A percentile compares a stretch with the other conserved stretches of the same genome.
These are phyloP conservation scores for Neonectria punicea DNA, from an alignment of 2,329 filamentous ascomycete species.

Conservation along the genomic window DNA sequence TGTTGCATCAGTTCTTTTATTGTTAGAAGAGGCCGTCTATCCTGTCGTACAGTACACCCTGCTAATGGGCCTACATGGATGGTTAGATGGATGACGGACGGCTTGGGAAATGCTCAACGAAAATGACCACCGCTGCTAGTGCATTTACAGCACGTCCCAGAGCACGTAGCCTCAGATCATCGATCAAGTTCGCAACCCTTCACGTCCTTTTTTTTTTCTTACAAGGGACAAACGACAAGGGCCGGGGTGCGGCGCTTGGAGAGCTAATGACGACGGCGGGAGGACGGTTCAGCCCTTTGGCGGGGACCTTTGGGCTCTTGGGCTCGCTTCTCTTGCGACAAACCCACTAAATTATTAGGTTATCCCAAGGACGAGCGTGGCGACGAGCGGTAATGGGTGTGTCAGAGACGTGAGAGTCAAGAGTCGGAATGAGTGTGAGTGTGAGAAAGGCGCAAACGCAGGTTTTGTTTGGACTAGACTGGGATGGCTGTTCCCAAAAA, in stretches of 20 bases:
- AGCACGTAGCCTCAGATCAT: neutral
- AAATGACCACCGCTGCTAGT: neutral
- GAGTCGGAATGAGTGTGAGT: neutral
- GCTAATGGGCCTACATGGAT: neutral
- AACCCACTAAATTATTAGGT: conserved; percentile 10
- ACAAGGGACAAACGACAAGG: neutral
- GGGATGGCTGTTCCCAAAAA: conserved; percentile 9
- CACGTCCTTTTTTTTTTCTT: too few species aligned
- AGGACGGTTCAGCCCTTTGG: neutral
- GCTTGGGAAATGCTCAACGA: neutral
- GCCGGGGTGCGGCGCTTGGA: neutral
- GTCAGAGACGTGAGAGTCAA: neutral
- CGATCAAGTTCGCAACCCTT: neutral
- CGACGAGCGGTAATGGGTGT: neutral
- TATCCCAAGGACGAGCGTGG: conserved; percentile 6
- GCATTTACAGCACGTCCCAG: neutral
- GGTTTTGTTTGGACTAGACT: neutral
- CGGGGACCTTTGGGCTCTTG: neutral
- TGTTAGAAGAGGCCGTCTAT: neutral
- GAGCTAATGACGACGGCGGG: neutral
- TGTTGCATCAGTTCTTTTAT: neutral
- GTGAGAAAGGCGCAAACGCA: neutral
- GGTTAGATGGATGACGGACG: too few species aligned
- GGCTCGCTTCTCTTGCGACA: neutral
- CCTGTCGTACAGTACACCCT: neutral